Evolutionary conservation across 2,329 filamentous ascomycete genomes (phyloP).

Genomic region (Tolypocladium tundrense): DNA sequence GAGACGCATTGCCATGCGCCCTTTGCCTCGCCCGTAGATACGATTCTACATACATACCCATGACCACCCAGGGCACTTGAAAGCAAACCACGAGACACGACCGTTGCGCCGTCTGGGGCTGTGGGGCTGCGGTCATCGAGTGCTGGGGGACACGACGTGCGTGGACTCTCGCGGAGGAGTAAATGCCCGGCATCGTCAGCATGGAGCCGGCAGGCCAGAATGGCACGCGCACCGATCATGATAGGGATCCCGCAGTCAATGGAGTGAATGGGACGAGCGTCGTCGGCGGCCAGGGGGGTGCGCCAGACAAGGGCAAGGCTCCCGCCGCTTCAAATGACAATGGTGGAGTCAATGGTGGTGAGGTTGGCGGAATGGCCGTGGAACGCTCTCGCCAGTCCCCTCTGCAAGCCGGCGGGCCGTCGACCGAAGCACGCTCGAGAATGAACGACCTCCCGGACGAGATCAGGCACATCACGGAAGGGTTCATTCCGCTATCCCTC

Average conservation of each 20-base stretch:
- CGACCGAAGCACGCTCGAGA: conserved; percentile 6
- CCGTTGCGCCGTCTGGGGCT: conserved; percentile 8
- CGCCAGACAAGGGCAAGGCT: conserved; percentile 22
- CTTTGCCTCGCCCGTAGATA: conserved; percentile 7
- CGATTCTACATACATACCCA: conserved; percentile 6
- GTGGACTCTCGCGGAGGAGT: conserved; percentile 5
- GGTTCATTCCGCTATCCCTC: conserved; percentile 64
- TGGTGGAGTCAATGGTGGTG: conserved; percentile 16
- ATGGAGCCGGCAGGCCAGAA: conserved; percentile 46
- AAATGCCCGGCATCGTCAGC: conserved; percentile 43
- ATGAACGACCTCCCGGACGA: conserved; percentile 52
- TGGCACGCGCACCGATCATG: conserved; percentile 44
- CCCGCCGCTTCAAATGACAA: conserved; percentile 5
- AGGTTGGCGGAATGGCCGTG: conserved; percentile 7
- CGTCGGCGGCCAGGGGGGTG: conserved; percentile 12
- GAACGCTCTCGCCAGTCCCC: conserved; percentile 5
- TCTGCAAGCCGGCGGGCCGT: conserved; percentile 3
- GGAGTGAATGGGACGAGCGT: conserved; percentile 29
- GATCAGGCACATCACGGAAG: conserved; percentile 61
- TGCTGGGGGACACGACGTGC: conserved; percentile 7
- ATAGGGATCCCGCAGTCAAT: conserved; percentile 36
- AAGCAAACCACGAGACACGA: conserved; percentile 3
- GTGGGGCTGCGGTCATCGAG: conserved; percentile 2
- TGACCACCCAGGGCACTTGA: conserved; percentile 9
- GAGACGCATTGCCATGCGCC: conserved; percentile 12